Evolutionary conservation across 257 asterid species (phyloP), one percentile per base, ranked within the genome.

Genomic region (Jacaranda copaia): DNA sequence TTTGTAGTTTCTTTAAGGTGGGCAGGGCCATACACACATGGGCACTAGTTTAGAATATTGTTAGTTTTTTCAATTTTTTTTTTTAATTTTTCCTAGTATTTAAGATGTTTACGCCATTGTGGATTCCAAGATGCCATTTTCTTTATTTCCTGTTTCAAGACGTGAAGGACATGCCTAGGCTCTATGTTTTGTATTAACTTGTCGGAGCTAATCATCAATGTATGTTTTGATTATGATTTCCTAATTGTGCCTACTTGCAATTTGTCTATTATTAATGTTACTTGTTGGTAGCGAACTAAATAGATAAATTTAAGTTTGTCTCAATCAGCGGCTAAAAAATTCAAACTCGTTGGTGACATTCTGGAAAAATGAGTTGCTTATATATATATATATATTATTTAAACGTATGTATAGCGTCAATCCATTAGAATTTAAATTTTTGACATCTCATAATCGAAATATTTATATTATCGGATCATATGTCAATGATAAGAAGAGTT

Each of bases 21-120:
- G 84, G 68, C 36, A 56, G 83, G 81, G 82, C 75, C 85, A 67
- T 67, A 45, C 65, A 80, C 82, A 81, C 84, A 79, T 76, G 76
- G 82, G 59, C 11, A 40, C 68, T 40, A 20, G 6, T 65, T 78
- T 4, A 6, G 64, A 57, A 57, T 58, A 73, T 52, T 75, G 61
- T 67, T 32, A 8, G 70, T 73, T 64, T 12, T 72, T 66, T 56
- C 20, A 10, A 16, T 11, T 18, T 58, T 0, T 11, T 18, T 58
- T 0, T 55, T 36, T 25, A 5, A 3, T 19, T 48, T 15, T 48
- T 5, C 18, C 6, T n/a, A 38, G 43, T 48, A 75, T 56, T 8
- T 64, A 18, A 39, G 14, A 8, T 15, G 32, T 48, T 68, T 60
- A 1, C 51, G 42, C 5, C 13, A 38, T 6, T 68, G 35, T 51